phyloP scores from a whole-genome alignment of 169 alveolate species.

The Sarcocystis neurona region DNA sequence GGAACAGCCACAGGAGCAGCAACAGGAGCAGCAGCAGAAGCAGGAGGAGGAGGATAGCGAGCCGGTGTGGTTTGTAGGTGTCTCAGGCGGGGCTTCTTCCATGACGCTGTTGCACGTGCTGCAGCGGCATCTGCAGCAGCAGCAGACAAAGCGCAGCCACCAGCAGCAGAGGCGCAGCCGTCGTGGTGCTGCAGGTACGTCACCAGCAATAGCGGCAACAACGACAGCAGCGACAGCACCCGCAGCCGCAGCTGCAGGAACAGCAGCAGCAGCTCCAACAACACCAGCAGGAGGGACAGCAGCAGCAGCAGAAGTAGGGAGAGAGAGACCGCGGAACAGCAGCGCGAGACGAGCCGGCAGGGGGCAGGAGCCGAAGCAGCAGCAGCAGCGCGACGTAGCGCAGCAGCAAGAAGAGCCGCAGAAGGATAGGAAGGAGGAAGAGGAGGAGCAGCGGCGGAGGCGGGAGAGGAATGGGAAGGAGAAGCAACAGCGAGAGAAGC shows the following conservation, averaged over 20 bases:
- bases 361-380: neutral
- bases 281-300: neutral
- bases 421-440: neutral
- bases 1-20: too few species aligned
- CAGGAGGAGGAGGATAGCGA: neutral
- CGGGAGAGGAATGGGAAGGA: neutral
- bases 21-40: neutral
- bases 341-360: neutral
- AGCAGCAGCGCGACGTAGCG: neutral
- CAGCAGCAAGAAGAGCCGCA: neutral
- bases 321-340: neutral
- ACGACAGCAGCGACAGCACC: too few species aligned
- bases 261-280: too few species aligned
- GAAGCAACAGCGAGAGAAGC: neutral
- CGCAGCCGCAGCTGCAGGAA: too few species aligned
- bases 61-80: slow-evolving; percentile 3
- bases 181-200: neutral
- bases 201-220: too few species aligned
- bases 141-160: neutral
- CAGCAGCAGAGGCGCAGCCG: neutral
- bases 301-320: neutral
- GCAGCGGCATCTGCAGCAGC: neutral
- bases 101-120: neutral
- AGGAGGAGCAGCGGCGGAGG: neutral
- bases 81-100: slow-evolving; percentile 25